A percentile compares a stretch with the other conserved stretches of the same genome.
phyloP scores from a whole-genome alignment of 176 grass and related monocot genomes.

The Aegilops bicornis region DNA sequence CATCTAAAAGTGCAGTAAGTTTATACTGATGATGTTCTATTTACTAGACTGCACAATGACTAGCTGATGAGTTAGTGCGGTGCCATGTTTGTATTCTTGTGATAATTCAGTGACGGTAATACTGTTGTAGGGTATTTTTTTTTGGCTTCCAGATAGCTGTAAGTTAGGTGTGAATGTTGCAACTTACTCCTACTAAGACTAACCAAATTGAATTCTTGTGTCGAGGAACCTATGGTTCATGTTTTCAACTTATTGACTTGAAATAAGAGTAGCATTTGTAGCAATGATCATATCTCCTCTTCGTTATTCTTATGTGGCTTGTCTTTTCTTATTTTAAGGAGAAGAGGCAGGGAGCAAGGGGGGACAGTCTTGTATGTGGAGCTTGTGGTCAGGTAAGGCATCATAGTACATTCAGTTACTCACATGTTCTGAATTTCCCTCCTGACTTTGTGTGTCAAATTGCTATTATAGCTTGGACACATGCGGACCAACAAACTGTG shows the following conservation, averaged over 20 bases:
- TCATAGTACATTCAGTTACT: slow-evolving; percentile 25
- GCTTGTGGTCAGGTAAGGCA: slow-evolving; percentile 82
- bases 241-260: slow-evolving; percentile 12
- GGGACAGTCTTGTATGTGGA: slow-evolving; percentile 87
- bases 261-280: slow-evolving; percentile 9
- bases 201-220: neutral
- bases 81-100: neutral
- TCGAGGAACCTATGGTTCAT: slow-evolving; percentile 17
- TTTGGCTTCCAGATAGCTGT: slow-evolving; percentile 12
- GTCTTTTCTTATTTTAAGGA: slow-evolving; percentile 64
- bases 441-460: slow-evolving; percentile 4
- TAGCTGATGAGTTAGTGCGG: neutral
- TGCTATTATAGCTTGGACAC: slow-evolving; percentile 71
- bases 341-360: slow-evolving; percentile 74
- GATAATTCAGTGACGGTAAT: neutral
- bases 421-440: slow-evolving; percentile 1
- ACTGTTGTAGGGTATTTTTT: neutral
- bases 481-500: slow-evolving; percentile 99
- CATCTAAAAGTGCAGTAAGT: neutral
- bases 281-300: slow-evolving; percentile 11
- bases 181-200: neutral
- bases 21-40: neutral
- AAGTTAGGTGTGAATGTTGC: slow-evolving; percentile 6
- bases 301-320: slow-evolving; percentile 37
- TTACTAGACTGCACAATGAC: neutral